These are phyloP conservation scores for Trifolium fragiferum DNA, from an alignment of 306 rosid species.

Conservation along the genomic window DNA sequence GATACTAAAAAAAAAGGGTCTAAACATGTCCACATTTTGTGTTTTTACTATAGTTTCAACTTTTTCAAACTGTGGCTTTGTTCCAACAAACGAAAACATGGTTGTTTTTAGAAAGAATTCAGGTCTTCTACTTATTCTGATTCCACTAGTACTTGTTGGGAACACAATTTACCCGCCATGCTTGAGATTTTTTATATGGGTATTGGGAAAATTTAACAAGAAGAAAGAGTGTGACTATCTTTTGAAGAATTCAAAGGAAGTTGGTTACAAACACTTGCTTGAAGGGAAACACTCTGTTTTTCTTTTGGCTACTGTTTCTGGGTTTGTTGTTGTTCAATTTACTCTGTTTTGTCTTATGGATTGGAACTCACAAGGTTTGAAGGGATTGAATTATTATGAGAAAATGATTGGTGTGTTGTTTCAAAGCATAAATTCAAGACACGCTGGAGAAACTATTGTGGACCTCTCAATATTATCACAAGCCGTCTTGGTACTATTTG, in stretches of 20 bases:
- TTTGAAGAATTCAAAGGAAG: conserved; percentile 37
- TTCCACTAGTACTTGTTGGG: conserved; percentile 59
- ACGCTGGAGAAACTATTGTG: conserved; percentile 60
- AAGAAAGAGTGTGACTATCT: conserved; percentile 45
- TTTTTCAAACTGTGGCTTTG: conserved; percentile 63
- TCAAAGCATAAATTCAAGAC: conserved; percentile 60
- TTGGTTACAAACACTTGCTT: conserved; percentile 56
- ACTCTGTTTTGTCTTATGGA: conserved; percentile 48
- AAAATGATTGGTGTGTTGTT: conserved; percentile 54
- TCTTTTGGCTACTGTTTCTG: conserved; percentile 51
- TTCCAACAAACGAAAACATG: conserved; percentile 80
- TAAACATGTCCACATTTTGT: conserved; percentile 48
- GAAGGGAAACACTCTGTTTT: conserved; percentile 39
- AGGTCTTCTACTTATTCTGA: conserved; percentile 55
- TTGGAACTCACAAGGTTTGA: conserved; percentile 53
- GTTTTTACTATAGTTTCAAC: conserved; percentile 60
- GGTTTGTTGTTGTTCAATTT: conserved; percentile 52
- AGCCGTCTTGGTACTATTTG: conserved; percentile 59
- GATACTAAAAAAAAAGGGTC: conserved; percentile 40
- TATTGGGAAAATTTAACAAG: conserved; percentile 47
- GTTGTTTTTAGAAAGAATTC: conserved; percentile 56
- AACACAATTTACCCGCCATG: conserved; percentile 67
- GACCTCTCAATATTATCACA: conserved; percentile 55
- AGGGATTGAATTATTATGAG: conserved; percentile 47
- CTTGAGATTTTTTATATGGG: conserved; percentile 48